Percentiles rank a stretch among this genome's conserved stretches.
Conservation (phyloP, 139 green algal genomes). For the Edaphochlamys debaryana region DNA sequence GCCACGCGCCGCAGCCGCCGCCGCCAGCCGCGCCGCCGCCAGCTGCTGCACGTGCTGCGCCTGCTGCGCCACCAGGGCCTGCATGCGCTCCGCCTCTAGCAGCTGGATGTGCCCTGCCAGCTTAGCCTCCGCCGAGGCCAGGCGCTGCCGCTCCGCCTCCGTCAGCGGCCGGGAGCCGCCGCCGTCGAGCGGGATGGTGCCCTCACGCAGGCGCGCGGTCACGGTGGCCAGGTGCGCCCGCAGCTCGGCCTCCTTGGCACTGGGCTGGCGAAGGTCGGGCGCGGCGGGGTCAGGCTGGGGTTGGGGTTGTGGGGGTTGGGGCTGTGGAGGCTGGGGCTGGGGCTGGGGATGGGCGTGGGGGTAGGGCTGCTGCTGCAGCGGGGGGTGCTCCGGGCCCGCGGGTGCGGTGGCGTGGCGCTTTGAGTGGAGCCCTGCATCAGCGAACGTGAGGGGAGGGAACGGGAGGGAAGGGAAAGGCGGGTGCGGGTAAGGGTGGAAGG, state of each 20-base stretch:
- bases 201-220: neutral
- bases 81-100: neutral
- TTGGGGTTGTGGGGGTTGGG: neutral
- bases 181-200: neutral
- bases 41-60: constrained; percentile 3
- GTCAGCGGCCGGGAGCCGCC: neutral
- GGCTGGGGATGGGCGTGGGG: too few species aligned
- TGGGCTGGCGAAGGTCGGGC: too few species aligned
- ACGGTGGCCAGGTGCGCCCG: neutral
- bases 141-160: neutral
- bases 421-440: neutral
- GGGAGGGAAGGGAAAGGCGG: too few species aligned
- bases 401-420: neutral
- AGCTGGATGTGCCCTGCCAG: neutral
- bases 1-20: neutral
- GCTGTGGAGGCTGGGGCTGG: neutral
- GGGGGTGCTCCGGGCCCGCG: too few species aligned
- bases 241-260: neutral
- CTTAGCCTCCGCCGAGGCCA: neutral
- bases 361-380: neutral
- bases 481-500: too few species aligned
- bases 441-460: too few species aligned
- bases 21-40: neutral
- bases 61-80: neutral
- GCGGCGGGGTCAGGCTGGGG: too few species aligned